These are phyloP conservation scores for Aurinia saxatilis DNA, from an alignment of 345 rosid species.

Conservation along the genomic window DNA sequence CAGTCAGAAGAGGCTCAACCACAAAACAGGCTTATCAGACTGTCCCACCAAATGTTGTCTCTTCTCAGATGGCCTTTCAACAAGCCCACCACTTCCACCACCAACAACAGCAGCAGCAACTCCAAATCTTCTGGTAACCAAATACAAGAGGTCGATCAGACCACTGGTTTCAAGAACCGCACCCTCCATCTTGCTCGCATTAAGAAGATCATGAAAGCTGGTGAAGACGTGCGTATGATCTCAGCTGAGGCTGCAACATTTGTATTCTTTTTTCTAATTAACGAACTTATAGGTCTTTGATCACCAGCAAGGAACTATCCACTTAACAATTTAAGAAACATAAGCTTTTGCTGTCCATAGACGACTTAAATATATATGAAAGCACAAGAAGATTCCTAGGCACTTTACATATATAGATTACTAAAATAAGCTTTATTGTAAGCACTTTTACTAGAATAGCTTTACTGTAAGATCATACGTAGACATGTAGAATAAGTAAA, in stretches of 20 bases:
- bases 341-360: neutral
- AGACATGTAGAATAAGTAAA: no score
- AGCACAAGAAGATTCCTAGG: neutral
- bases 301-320: neutral
- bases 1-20: slow-evolving; percentile 23
- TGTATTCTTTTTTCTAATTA: no score
- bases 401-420: no score
- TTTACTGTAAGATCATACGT: no score
- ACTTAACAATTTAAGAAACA: neutral
- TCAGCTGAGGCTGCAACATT: no score
- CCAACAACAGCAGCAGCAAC: slow-evolving; percentile 45
- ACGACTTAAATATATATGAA: slow-evolving; percentile 13
- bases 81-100: slow-evolving; percentile 51
- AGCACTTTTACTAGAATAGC: no score
- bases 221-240: no score
- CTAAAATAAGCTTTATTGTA: no score
- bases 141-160: slow-evolving; percentile 51
- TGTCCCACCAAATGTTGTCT: slow-evolving; percentile 7
- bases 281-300: no score
- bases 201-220: slow-evolving; percentile 63
- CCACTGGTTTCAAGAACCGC: slow-evolving; percentile 46
- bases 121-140: slow-evolving; percentile 46
- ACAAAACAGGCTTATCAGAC: slow-evolving; percentile 45
- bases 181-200: slow-evolving; percentile 51
- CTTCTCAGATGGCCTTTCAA: slow-evolving; percentile 42